Conservation (phyloP, 2,329 filamentous ascomycete genomes). For the Nigrospora oryzae region DNA sequence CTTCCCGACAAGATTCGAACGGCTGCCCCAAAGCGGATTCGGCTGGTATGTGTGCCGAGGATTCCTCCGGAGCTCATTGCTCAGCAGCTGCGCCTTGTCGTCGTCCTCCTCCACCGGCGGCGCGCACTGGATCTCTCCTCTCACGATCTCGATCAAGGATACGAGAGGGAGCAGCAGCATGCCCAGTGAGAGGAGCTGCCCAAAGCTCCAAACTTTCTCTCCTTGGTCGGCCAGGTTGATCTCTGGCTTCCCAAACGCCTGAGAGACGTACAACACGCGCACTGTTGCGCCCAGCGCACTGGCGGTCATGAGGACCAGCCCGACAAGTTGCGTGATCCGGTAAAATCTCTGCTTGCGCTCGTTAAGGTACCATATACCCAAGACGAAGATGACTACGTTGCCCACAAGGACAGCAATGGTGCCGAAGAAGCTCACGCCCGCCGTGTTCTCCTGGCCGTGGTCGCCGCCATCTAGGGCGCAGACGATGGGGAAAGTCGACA, state of each 20-base stretch:
- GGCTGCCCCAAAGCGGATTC: too few species aligned
- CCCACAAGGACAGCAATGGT: constrained; percentile 54
- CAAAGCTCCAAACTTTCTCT: constrained; percentile 55
- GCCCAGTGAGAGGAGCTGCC: constrained; percentile 51
- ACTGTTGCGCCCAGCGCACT: constrained; percentile 51
- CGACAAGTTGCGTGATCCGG: constrained; percentile 41
- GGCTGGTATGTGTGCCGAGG: too few species aligned
- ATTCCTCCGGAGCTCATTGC: too few species aligned
- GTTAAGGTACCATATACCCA: constrained; percentile 59
- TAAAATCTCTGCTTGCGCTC: constrained; percentile 44
- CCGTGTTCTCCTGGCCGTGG: constrained; percentile 25
- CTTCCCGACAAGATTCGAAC: too few species aligned
- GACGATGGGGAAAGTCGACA: constrained; percentile 47
- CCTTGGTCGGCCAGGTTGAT: constrained; percentile 40
- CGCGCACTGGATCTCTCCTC: constrained; percentile 31
- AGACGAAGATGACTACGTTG: constrained; percentile 48
- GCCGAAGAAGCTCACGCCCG: constrained; percentile 42
- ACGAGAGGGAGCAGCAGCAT: constrained; percentile 52
- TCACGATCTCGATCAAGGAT: constrained; percentile 48
- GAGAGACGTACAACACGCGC: constrained; percentile 47
- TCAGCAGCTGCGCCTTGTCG: too few species aligned
- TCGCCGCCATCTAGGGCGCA: constrained; percentile 47
- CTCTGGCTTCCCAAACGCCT: constrained; percentile 49
- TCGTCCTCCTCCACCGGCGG: constrained; percentile 11
- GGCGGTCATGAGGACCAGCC: constrained; percentile 45